Conservation (phyloP, 768 basidiomycete species). For the Mycena crocata region DNA sequence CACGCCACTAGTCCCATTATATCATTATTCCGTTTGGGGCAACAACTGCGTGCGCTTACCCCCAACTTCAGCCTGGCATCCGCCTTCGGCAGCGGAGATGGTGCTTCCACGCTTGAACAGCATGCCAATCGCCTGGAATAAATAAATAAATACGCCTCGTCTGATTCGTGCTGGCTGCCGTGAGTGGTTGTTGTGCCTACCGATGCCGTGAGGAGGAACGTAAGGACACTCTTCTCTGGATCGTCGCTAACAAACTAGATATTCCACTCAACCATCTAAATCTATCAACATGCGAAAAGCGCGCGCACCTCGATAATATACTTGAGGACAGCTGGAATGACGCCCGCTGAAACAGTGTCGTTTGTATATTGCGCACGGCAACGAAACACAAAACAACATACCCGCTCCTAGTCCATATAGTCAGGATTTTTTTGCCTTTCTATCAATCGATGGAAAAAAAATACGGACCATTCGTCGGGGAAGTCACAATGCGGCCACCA, state of each 20-base stretch:
- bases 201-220: slow-evolving; percentile 90
- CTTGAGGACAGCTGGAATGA: slow-evolving; percentile 93
- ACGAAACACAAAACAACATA: too few species aligned
- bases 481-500: slow-evolving; percentile 94
- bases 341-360: too few species aligned
- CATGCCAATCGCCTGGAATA: slow-evolving; percentile 86
- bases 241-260: slow-evolving; percentile 89
- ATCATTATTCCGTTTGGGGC: slow-evolving; percentile 10
- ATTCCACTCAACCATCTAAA: slow-evolving; percentile 16
- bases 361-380: too few species aligned
- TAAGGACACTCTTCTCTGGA: slow-evolving; percentile 86
- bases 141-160: too few species aligned
- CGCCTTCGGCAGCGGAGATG: slow-evolving; percentile 95
- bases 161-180: slow-evolving; percentile 4
- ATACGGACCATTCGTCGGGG: slow-evolving; percentile 95
- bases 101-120: slow-evolving; percentile 97
- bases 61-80: slow-evolving; percentile 95
- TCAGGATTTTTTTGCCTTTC: too few species aligned
- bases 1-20: slow-evolving; percentile 73
- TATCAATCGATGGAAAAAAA: too few species aligned
- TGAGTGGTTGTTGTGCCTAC: slow-evolving; percentile 41
- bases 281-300: neutral
- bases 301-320: slow-evolving; percentile 80
- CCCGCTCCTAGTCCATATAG: too few species aligned
- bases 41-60: slow-evolving; percentile 54